These are phyloP conservation scores for Diaporthe sp. DNA, from an alignment of 2,329 filamentous ascomycete species.

Conservation along the genomic window DNA sequence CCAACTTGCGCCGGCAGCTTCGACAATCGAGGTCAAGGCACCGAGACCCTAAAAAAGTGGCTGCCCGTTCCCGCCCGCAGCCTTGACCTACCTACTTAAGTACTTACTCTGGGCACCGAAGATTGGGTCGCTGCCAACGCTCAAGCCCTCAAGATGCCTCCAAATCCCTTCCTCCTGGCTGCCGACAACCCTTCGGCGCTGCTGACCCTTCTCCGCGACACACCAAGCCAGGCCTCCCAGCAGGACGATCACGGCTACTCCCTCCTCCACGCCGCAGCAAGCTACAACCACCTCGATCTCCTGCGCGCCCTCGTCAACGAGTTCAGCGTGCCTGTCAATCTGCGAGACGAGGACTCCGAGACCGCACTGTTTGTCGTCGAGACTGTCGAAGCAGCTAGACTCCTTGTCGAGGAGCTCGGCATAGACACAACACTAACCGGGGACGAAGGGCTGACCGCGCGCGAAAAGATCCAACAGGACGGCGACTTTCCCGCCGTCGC, in stretches of 20 bases:
- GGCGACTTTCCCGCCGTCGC: constrained; percentile 82
- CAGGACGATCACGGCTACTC: constrained; percentile 97
- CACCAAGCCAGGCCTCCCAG: constrained; percentile 80
- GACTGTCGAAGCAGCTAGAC: constrained; percentile 80
- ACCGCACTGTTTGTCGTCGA: constrained; percentile 96
- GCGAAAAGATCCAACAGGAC: constrained; percentile 83
- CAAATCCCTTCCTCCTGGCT: constrained; percentile 80
- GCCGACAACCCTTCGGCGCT: constrained; percentile 84
- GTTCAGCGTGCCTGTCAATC: constrained; percentile 82
- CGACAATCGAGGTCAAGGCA: background rate
- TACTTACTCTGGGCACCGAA: background rate
- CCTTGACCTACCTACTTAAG: background rate
- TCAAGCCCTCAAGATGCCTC: constrained; percentile 53
- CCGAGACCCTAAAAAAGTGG: background rate
- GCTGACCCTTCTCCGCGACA: constrained; percentile 78
- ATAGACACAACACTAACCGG: constrained; percentile 76
- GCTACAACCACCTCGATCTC: constrained; percentile 88
- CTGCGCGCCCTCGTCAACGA: constrained; percentile 81
- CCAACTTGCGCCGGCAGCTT: background rate
- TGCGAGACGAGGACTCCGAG: constrained; percentile 91
- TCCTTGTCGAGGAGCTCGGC: constrained; percentile 85
- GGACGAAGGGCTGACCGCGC: constrained; percentile 81
- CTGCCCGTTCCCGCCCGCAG: too few relatives aligned
- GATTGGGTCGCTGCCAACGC: background rate
- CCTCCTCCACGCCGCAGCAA: constrained; percentile 90